These are phyloP conservation scores for Euphorbia corollata DNA, from an alignment of 441 rosid species.

Conservation along the genomic window DNA sequence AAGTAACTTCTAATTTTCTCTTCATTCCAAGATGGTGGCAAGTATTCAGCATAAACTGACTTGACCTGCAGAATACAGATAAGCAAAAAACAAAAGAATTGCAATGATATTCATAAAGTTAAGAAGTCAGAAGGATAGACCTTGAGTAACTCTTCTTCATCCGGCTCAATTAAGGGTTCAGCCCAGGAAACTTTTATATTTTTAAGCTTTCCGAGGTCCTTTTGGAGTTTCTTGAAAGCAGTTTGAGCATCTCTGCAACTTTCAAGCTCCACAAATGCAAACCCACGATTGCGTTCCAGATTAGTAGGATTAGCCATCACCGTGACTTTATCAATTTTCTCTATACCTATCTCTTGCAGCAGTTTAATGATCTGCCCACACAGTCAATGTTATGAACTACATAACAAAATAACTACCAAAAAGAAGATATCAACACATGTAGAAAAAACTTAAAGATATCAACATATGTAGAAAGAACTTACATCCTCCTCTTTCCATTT, in stretches of 20 bases:
- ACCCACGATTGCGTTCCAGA: slow-evolving; percentile 28
- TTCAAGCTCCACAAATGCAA: slow-evolving; percentile 32
- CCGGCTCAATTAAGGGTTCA: slow-evolving; percentile 30
- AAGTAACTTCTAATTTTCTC: slow-evolving; percentile 25
- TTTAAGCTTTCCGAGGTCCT: slow-evolving; percentile 23
- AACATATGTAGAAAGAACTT: slow-evolving; percentile 8
- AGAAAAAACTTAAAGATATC: slow-evolving; percentile 21
- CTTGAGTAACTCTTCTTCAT: slow-evolving; percentile 33
- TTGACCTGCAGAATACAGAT: slow-evolving; percentile 25
- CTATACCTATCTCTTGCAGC: slow-evolving; percentile 25
- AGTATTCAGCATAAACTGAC: slow-evolving; percentile 30
- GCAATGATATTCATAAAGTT: not conserved
- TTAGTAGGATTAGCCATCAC: slow-evolving; percentile 29
- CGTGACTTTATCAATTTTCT: slow-evolving; percentile 32
- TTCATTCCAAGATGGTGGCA: slow-evolving; percentile 33
- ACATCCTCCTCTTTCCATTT: slow-evolving; percentile 32
- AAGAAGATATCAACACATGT: slow-evolving; percentile 5
- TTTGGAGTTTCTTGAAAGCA: slow-evolving; percentile 31
- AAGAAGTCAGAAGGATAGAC: slow-evolving; percentile 17
- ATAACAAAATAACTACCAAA: slow-evolving; percentile 3
- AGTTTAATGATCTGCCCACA: slow-evolving; percentile 25
- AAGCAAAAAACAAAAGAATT: slow-evolving; percentile 5
- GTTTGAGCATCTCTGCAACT: slow-evolving; percentile 29
- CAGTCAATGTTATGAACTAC: slow-evolving; percentile 1
- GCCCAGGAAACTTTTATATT: slow-evolving; percentile 33